A percentile compares a stretch with the other conserved stretches of the same genome.
These are phyloP conservation scores for Poteriospumella lacustris DNA, from an alignment of 108 stramenopile species.

Conservation along the genomic window DNA sequence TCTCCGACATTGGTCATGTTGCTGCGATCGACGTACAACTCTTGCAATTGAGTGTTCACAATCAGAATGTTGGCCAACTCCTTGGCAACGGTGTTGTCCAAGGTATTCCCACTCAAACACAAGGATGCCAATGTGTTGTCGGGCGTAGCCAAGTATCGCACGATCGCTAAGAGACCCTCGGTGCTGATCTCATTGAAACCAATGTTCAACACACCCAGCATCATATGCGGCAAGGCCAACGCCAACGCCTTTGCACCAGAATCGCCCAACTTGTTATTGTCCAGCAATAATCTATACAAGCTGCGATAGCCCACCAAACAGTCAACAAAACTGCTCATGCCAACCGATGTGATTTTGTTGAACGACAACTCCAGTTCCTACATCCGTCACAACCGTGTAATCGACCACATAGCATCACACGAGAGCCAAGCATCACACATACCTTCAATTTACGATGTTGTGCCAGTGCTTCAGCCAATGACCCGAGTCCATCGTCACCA, in stretches of 20 bases:
- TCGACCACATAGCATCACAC: background rate
- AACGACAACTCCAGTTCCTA: conserved; percentile 11
- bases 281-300: background rate
- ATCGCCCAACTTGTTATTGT: conserved; percentile 7
- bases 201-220: background rate
- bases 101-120: background rate
- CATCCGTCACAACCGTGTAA: too few relatives aligned
- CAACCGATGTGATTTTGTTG: conserved; percentile 8
- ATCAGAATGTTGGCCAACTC: background rate
- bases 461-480: background rate
- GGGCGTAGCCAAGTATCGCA: background rate
- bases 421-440: background rate
- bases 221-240: background rate
- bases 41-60: too few relatives aligned
- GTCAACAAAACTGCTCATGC: background rate
- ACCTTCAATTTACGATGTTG: conserved; percentile 18
- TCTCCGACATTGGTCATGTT: too few relatives aligned
- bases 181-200: background rate
- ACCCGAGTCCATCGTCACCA: background rate
- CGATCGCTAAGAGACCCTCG: background rate
- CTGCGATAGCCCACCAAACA: background rate
- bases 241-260: background rate
- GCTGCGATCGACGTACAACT: too few relatives aligned
- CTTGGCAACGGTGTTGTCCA: background rate
- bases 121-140: background rate